Evolutionary conservation across 2,329 filamentous ascomycete species (phyloP).

Genomic region (Fusarium sublunatum): DNA sequence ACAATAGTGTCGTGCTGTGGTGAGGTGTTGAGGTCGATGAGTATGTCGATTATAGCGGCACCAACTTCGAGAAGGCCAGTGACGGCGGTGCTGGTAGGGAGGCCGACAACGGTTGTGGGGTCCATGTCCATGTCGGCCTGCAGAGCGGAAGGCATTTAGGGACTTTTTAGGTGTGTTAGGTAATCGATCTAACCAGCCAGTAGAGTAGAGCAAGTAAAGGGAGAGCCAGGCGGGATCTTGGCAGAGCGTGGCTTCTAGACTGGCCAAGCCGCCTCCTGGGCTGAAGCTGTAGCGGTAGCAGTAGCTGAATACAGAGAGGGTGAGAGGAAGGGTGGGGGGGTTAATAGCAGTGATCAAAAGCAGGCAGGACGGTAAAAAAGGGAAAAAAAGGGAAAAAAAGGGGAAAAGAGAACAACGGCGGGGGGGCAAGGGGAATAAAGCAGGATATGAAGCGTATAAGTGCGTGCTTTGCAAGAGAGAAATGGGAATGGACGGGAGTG

Average conservation of each 20-base stretch:
- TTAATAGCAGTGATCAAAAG: background rate
- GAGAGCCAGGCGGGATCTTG: background rate
- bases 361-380: background rate
- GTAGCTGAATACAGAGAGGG: no score
- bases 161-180: slow-evolving; percentile 5
- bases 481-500: no score
- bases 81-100: slow-evolving; percentile 53
- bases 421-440: background rate
- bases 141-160: slow-evolving; percentile 40
- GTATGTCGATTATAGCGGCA: slow-evolving; percentile 50
- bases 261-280: background rate
- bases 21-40: slow-evolving; percentile 51
- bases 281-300: no score
- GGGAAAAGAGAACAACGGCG: background rate
- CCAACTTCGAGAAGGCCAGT: slow-evolving; percentile 53
- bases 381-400: background rate
- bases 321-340: no score
- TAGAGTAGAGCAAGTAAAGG: no score
- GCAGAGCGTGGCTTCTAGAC: background rate
- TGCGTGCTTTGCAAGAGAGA: no score
- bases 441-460: background rate
- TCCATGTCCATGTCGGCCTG: slow-evolving; percentile 37
- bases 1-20: slow-evolving; percentile 44
- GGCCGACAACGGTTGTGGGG: slow-evolving; percentile 35
- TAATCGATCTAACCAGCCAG: slow-evolving; percentile 3